These are phyloP conservation scores for Phytophthora pini DNA, from an alignment of 352 stramenopile genomes.

Conservation along the genomic window DNA sequence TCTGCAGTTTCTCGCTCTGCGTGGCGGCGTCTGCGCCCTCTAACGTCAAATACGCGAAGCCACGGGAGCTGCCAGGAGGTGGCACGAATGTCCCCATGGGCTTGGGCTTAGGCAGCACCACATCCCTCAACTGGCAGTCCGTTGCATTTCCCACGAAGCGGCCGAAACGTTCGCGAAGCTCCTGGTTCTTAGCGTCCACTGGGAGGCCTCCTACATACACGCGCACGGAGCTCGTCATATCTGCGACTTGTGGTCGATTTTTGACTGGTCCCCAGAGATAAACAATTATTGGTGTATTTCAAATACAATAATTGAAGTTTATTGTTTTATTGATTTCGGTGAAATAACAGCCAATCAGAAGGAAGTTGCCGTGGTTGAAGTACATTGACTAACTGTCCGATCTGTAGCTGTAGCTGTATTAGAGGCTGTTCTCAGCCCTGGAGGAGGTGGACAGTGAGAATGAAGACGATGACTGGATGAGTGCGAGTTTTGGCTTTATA, in stretches of 20 bases:
- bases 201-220: slow-evolving; percentile 74
- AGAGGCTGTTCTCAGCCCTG: too few relatives aligned
- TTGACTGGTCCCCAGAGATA: slow-evolving; percentile 11
- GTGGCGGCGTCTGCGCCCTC: slow-evolving; percentile 31
- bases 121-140: slow-evolving; percentile 39
- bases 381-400: too few relatives aligned
- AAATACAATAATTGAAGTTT: too few relatives aligned
- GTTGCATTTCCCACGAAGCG: slow-evolving; percentile 41
- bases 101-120: slow-evolving; percentile 57
- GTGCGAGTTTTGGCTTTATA: too few relatives aligned
- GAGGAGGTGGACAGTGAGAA: too few relatives aligned
- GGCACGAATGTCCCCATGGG: slow-evolving; percentile 3
- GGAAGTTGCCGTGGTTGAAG: too few relatives aligned
- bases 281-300: too few relatives aligned
- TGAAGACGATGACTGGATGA: too few relatives aligned
- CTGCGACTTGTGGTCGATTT: slow-evolving; percentile 1
- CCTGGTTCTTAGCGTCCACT: slow-evolving; percentile 44
- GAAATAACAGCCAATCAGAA: too few relatives aligned
- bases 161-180: slow-evolving; percentile 73
- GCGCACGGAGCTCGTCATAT: slow-evolving; percentile 36
- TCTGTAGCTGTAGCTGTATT: too few relatives aligned
- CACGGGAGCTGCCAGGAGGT: slow-evolving; percentile 27
- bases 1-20: slow-evolving; percentile 52
- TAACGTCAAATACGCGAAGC: slow-evolving; percentile 73
- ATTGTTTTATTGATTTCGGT: too few relatives aligned